Conservation (phyloP, 192 early-diverging fungal genomes). For the Martensiomyces pterosporus region DNA sequence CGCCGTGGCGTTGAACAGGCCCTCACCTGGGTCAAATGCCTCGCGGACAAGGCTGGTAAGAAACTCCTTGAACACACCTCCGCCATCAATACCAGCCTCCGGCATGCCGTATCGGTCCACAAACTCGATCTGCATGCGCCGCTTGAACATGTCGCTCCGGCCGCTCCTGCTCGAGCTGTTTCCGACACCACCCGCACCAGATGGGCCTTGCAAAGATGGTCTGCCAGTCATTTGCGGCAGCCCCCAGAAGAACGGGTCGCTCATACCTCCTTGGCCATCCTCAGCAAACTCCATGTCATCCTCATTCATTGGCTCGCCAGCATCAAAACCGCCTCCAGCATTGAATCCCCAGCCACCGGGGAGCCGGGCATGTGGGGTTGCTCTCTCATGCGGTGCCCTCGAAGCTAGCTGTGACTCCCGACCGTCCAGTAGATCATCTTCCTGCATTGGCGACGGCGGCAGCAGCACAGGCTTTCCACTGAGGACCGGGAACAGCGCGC, state of each 20-base stretch:
- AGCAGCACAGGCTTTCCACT: constrained; percentile 8
- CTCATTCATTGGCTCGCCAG: background rate
- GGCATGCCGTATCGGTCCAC: constrained; percentile 74
- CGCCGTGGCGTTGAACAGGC: constrained; percentile 62
- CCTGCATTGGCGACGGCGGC: no score
- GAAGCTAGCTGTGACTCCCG: background rate
- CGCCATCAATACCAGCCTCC: constrained; percentile 95
- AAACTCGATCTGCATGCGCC: constrained; percentile 79
- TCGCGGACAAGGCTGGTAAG: constrained; percentile 71
- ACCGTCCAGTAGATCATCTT: background rate
- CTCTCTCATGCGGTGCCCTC: no score
- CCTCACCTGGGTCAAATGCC: constrained; percentile 70
- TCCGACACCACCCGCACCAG: background rate
- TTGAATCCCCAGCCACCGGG: background rate
- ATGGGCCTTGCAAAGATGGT: background rate
- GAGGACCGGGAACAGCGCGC: constrained; percentile 59
- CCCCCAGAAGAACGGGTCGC: background rate
- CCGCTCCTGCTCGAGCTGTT: background rate
- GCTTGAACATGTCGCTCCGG: constrained; percentile 62
- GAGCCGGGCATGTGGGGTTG: no score
- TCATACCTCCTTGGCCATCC: background rate
- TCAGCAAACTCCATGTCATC: background rate
- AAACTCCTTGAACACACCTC: constrained; percentile 98
- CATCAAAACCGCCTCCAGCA: background rate
- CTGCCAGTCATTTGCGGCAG: no score